A percentile compares a stretch with the other conserved stretches of the same genome.
phyloP scores from a whole-genome alignment of 1,284 basidiomycete species.

The Pyrrhoderma lamaoense region DNA sequence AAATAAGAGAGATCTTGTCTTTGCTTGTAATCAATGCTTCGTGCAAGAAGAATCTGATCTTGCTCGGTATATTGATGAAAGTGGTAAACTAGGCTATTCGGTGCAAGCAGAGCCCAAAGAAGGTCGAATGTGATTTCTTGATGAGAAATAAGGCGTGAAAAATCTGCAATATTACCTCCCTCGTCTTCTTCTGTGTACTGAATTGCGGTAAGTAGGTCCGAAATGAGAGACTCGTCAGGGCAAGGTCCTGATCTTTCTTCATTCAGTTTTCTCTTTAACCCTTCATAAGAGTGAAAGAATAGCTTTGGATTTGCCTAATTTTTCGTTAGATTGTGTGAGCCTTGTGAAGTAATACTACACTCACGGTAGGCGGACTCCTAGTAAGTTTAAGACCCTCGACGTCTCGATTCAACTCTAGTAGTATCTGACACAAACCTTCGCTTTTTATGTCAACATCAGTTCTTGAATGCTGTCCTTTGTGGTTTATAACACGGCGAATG shows the following conservation, averaged over 20 bases:
- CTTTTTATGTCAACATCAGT: conserved; percentile 7
- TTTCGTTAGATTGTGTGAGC: not conserved
- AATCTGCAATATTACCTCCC: conserved; percentile 35
- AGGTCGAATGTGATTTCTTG: conserved; percentile 49
- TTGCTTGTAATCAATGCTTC: conserved; percentile 24
- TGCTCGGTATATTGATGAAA: conserved; percentile 46
- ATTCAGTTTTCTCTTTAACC: conserved; percentile 35
- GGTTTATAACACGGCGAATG: too few relatives aligned
- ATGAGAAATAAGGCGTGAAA: conserved; percentile 40
- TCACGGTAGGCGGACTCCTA: not conserved
- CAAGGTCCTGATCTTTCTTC: conserved; percentile 31
- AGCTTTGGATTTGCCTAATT: conserved; percentile 43
- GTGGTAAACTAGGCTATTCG: conserved; percentile 40
- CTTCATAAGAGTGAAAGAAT: conserved; percentile 44
- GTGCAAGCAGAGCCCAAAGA: conserved; percentile 46
- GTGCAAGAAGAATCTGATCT: conserved; percentile 39
- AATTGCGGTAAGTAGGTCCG: conserved; percentile 38
- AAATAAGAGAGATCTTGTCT: conserved; percentile 26
- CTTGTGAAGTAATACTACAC: not conserved
- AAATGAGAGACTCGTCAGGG: conserved; percentile 27
- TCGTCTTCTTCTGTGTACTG: conserved; percentile 43
- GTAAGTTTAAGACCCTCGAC: not conserved
- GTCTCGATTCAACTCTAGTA: not conserved
- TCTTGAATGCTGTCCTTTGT: too few relatives aligned
- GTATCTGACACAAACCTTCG: not conserved